Evolutionary conservation across 2,329 filamentous ascomycete species (phyloP).

Genomic region (Aspergillus arachidicola): DNA sequence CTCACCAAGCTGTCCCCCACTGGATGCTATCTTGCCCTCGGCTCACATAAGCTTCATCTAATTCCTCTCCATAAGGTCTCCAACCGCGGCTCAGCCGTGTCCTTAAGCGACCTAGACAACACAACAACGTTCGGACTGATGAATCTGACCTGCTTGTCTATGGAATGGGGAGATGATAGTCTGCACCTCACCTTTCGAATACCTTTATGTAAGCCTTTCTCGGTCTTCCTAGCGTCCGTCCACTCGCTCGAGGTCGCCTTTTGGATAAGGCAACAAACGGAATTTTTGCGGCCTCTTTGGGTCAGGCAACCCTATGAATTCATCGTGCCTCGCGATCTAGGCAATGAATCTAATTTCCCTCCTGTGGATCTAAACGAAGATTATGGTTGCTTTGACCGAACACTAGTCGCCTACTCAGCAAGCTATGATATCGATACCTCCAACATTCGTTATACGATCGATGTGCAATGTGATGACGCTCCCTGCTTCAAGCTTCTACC

Average conservation of each 20-base stretch:
- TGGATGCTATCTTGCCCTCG: conserved; percentile 69
- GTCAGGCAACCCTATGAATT: conserved; percentile 65
- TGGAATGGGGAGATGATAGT: conserved; percentile 65
- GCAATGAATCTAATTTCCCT: conserved; percentile 52
- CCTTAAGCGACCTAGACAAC: conserved; percentile 53
- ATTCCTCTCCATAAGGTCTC: conserved; percentile 64
- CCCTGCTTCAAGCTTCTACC: conserved; percentile 67
- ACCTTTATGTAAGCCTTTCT: conserved; percentile 58
- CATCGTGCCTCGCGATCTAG: conserved; percentile 59
- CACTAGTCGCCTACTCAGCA: conserved; percentile 69
- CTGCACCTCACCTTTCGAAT: conserved; percentile 67
- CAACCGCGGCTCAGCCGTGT: conserved; percentile 57
- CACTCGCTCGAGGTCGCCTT: conserved; percentile 66
- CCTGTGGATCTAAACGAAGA: conserved; percentile 58
- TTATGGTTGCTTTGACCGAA: conserved; percentile 66
- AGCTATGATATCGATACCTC: conserved; percentile 69
- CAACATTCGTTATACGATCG: conserved; percentile 66
- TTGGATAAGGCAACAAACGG: conserved; percentile 62
- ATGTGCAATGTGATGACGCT: conserved; percentile 65
- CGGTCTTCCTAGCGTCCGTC: conserved; percentile 64
- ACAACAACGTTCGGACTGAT: conserved; percentile 65
- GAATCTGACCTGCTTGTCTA: conserved; percentile 60
- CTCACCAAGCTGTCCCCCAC: conserved; percentile 65
- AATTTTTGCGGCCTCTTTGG: conserved; percentile 68
- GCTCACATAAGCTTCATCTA: conserved; percentile 69